Evolutionary conservation across 805 yeast genomes (phyloP), one percentile per base, ranked within the genome.

Genomic region (Candida nemodendra): DNA sequence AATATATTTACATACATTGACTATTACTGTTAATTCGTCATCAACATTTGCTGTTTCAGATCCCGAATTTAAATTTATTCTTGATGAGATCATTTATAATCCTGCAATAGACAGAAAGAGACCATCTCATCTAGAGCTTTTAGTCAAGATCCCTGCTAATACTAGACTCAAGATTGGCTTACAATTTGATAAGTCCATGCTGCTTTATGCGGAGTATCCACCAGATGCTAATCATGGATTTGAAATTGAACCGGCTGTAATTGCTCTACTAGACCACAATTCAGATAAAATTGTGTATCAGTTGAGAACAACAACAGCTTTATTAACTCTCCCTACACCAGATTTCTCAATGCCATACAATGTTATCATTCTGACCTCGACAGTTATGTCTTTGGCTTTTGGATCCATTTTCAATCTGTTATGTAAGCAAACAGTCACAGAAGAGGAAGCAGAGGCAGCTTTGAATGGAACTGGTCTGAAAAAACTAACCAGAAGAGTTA

Each of bases 151-250:
- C 2, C 97, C 97, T 0, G 74, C 90, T 2, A 55, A 68, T 2
- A 69, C 80, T 11, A 70, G 79, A 5, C 59, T 84, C 30, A 72
- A 82, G 1, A 49, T 88, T 36, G 78, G 83, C 3, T 85, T 85
- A 57, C 76, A 81, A 39, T 90, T 91, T 56, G 98, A 93, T 57
- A 93, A 90, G 59, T 80, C 95, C 0, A 69, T 93, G 57, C 69
- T 93, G 21, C 73, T 82, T 40, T 80, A 85, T 44, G 84, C 89
- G 3, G 98, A 93, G 59, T 93, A 93, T 55, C 99, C 99, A n/a
- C 99, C 99, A 1, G 99, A 93, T 68, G 98, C 99, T 2, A 93
- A 93, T 59, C 97, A 93, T 53, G 99, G 99, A 1, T 93, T 93
- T 62, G 91, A 90, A 42, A 79, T 93, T 30, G 93, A 93, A 17